These are phyloP conservation scores for Plantago rigida DNA, from an alignment of 305 asterid species.

Conservation along the genomic window DNA sequence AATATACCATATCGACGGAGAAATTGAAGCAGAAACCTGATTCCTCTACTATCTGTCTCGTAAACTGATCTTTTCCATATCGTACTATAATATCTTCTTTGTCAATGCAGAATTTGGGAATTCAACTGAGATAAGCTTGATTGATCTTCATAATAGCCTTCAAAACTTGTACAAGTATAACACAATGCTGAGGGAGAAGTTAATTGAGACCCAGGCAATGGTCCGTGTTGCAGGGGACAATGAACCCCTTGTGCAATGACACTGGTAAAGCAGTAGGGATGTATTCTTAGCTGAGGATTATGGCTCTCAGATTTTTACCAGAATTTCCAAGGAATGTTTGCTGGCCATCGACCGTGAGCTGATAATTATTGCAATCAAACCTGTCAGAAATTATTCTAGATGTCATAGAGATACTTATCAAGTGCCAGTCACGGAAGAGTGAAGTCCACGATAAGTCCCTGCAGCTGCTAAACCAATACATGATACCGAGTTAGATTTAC, in stretches of 20 bases:
- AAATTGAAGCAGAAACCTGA: background rate
- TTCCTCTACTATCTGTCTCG: background rate
- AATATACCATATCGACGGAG: no score
- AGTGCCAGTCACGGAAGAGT: background rate
- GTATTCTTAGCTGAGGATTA: constrained; percentile 4
- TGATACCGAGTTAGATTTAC: background rate
- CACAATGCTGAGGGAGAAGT: constrained; percentile 43
- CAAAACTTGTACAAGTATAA: constrained; percentile 47
- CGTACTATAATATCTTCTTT: constrained; percentile 4
- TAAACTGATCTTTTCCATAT: constrained; percentile 1
- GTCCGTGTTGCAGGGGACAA: constrained; percentile 27
- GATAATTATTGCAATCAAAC: no score
- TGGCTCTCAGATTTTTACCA: background rate
- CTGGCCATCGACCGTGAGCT: background rate
- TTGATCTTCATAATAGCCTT: constrained; percentile 49
- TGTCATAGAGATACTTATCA: background rate
- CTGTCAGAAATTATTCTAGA: background rate
- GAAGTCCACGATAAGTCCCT: background rate
- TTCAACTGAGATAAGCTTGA: constrained; percentile 33
- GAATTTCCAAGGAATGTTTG: background rate
- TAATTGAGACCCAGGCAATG: constrained; percentile 34
- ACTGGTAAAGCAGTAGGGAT: background rate
- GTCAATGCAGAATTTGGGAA: constrained; percentile 35
- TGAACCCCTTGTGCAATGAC: constrained; percentile 21
- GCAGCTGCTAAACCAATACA: background rate